phyloP scores from a whole-genome alignment of 2,329 filamentous ascomycete species.

The Myotisia sp. region DNA sequence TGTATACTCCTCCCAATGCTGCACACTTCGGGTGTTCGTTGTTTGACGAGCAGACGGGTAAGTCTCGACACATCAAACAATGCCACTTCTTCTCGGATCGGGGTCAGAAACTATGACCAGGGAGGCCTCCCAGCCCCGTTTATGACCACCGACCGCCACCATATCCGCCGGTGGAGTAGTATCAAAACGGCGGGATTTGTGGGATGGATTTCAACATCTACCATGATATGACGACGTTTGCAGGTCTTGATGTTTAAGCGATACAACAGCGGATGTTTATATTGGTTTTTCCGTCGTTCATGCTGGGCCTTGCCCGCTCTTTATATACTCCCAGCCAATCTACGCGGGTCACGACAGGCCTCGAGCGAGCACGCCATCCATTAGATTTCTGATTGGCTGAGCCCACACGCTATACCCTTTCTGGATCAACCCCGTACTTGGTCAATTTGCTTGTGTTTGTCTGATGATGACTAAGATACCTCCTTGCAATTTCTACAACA shows the following conservation, averaged over 20 bases:
- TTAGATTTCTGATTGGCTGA: neutral
- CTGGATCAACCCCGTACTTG: no score
- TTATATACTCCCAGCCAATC: no score
- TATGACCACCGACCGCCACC: no score
- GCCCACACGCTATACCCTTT: neutral
- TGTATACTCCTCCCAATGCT: conserved; percentile 83
- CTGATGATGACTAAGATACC: no score
- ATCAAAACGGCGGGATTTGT: neutral
- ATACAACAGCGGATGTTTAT: neutral
- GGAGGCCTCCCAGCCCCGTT: no score
- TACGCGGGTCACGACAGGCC: no score
- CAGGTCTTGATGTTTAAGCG: neutral
- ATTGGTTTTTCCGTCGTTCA: neutral
- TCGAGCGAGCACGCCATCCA: neutral
- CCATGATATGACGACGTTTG: neutral
- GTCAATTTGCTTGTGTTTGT: no score
- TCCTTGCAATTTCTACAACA: no score
- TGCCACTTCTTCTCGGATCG: conserved; percentile 56
- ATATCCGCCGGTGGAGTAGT: neutral
- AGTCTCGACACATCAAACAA: conserved; percentile 55
- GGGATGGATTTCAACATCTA: neutral
- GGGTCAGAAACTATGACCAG: conserved; percentile 23
- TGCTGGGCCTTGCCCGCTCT: no score
- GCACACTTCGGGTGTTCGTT: conserved; percentile 68
- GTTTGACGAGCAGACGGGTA: conserved; percentile 64